Conservation (phyloP, 116 monocot genomes). For the Cymodocea nodosa region DNA sequence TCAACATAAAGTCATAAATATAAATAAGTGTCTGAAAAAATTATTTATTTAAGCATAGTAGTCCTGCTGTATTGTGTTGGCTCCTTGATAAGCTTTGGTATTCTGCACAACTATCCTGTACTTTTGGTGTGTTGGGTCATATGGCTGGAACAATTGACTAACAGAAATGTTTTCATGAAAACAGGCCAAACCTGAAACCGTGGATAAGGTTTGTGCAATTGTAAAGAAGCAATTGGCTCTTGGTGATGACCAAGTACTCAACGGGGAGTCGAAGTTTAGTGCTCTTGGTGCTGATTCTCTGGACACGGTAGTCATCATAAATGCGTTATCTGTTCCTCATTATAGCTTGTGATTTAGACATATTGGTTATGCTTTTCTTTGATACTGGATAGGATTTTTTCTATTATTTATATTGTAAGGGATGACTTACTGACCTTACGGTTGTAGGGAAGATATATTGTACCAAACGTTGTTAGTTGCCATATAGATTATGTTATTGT, state of each 20-base stretch:
- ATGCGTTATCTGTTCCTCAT: no score
- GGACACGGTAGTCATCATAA: conserved; percentile 16
- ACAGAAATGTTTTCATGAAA: background rate
- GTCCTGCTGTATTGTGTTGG: no score
- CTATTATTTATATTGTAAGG: no score
- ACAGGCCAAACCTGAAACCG: conserved; percentile 35
- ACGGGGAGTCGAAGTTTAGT: conserved; percentile 26
- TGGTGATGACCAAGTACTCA: conserved; percentile 9
- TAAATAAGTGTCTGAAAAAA: no score
- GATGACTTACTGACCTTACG: no score
- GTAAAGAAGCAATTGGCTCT: conserved; percentile 44
- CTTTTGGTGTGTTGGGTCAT: background rate
- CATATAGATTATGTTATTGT: background rate
- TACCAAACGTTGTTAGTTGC: background rate
- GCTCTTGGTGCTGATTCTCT: conserved; percentile 42
- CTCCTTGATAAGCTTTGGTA: background rate
- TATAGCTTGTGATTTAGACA: no score
- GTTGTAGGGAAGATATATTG: no score
- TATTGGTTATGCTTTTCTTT: no score
- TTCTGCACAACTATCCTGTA: background rate
- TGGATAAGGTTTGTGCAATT: conserved; percentile 30
- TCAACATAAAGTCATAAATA: no score
- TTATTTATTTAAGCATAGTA: no score
- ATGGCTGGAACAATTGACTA: background rate
- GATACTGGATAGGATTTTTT: no score